These are phyloP conservation scores for Leptomonas seymouri DNA, from an alignment of 208 protist species.

Conservation along the genomic window DNA sequence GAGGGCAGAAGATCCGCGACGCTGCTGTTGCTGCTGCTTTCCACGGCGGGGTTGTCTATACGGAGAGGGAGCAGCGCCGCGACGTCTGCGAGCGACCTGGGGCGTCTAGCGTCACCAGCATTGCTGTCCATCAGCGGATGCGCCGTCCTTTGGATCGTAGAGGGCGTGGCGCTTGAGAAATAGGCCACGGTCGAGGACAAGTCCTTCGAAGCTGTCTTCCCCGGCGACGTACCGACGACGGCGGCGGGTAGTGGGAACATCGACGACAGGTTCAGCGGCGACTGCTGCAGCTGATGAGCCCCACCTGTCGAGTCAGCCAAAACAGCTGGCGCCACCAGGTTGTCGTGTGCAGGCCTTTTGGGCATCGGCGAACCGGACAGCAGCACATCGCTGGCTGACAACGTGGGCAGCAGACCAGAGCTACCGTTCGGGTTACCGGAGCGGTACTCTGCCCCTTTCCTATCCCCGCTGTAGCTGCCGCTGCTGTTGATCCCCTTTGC, in stretches of 20 bases:
- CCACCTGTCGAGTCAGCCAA: background rate
- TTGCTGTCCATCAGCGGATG: background rate
- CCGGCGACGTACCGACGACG: no score
- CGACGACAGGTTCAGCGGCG: no score
- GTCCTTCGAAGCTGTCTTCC: no score
- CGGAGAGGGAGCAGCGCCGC: background rate
- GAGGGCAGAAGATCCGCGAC: background rate
- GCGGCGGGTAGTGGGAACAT: no score
- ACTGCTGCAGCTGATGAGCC: background rate
- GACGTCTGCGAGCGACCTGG: background rate
- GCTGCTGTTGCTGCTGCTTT: constrained; percentile 1
- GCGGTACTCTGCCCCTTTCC: background rate
- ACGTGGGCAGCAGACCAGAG: background rate
- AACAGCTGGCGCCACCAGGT: background rate
- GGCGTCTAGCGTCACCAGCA: background rate
- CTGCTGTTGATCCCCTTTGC: background rate
- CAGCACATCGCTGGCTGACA: background rate
- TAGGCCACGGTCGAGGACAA: no score
- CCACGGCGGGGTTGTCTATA: no score
- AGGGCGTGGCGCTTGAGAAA: background rate
- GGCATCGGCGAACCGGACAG: background rate
- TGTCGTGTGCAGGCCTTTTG: background rate
- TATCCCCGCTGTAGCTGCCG: background rate
- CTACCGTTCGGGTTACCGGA: background rate
- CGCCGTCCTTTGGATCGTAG: background rate